Conservation (phyloP, 2,329 filamentous ascomycete genomes). For the Monosporascus sp. region DNA sequence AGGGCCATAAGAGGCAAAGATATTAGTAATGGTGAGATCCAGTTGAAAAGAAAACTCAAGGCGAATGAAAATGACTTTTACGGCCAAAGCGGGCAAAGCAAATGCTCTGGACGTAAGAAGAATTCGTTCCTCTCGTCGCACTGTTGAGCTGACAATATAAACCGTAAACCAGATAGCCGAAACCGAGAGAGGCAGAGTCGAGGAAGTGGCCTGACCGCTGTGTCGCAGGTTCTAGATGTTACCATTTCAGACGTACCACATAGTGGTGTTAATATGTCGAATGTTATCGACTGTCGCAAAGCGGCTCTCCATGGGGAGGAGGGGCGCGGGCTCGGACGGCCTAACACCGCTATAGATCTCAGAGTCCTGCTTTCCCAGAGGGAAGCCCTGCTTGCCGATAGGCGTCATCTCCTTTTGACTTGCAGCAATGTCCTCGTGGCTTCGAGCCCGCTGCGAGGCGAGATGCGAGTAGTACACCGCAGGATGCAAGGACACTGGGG, state of each 20-base stretch:
- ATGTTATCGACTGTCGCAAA: constrained; percentile 12
- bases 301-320: constrained; percentile 24
- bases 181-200: constrained; percentile 9
- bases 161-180: constrained; percentile 14
- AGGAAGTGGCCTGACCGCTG: neutral
- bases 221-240: neutral
- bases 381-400: constrained; percentile 34
- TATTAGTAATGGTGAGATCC: too few relatives aligned
- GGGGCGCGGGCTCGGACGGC: constrained; percentile 14
- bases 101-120: too few relatives aligned
- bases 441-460: constrained; percentile 72
- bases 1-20: too few relatives aligned
- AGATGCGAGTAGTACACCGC: constrained; percentile 96
- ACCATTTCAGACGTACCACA: constrained; percentile 38
- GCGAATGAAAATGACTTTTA: too few relatives aligned
- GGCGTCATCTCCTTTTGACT: constrained; percentile 39
- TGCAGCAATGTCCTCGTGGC: constrained; percentile 58
- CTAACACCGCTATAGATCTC: constrained; percentile 13
- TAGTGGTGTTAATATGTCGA: constrained; percentile 30
- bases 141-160: neutral
- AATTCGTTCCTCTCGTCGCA: too few relatives aligned
- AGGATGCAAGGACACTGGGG: constrained; percentile 81
- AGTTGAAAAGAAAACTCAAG: too few relatives aligned
- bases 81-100: too few relatives aligned
- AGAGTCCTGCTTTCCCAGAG: constrained; percentile 20